A percentile compares a stretch with the other conserved stretches of the same genome.
Evolutionary conservation across 73 alveolate genomes (phyloP).

Genomic region (Blepharisma stoltei): DNA sequence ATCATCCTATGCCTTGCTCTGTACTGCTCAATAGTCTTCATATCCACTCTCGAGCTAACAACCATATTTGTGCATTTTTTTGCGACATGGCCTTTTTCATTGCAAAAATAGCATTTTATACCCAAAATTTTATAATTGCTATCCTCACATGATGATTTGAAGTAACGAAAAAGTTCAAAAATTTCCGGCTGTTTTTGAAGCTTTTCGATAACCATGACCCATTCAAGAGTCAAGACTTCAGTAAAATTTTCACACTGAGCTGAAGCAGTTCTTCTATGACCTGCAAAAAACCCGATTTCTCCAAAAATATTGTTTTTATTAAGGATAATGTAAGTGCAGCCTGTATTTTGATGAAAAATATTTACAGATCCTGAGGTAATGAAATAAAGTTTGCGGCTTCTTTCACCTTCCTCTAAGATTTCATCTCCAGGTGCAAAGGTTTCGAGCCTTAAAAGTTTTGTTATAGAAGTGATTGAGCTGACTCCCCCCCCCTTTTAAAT

Average conservation of each 20-base stretch:
- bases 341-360: constrained; percentile 9
- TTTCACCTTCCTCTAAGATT: neutral
- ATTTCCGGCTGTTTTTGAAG: constrained; percentile 30
- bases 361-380: neutral
- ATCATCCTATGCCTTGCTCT: too few species aligned
- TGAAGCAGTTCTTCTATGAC: constrained; percentile 8
- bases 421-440: neutral
- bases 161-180: neutral
- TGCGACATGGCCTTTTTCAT: constrained; percentile 17
- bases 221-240: neutral
- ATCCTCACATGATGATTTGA: neutral
- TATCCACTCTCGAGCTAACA: neutral
- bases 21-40: too few species aligned
- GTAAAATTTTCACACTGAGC: constrained; percentile 18
- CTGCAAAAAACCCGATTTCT: constrained; percentile 20
- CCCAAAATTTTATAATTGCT: neutral
- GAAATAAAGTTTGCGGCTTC: neutral
- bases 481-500: too few species aligned
- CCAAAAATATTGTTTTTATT: neutral
- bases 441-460: neutral
- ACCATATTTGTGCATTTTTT: constrained; percentile 15
- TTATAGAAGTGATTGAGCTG: neutral
- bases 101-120: neutral
- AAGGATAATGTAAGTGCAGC: neutral
- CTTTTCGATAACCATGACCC: neutral